Evolutionary conservation across 441 rosid genomes (phyloP), one percentile per base, ranked within the genome.

Genomic region (Adansonia gregorii): DNA sequence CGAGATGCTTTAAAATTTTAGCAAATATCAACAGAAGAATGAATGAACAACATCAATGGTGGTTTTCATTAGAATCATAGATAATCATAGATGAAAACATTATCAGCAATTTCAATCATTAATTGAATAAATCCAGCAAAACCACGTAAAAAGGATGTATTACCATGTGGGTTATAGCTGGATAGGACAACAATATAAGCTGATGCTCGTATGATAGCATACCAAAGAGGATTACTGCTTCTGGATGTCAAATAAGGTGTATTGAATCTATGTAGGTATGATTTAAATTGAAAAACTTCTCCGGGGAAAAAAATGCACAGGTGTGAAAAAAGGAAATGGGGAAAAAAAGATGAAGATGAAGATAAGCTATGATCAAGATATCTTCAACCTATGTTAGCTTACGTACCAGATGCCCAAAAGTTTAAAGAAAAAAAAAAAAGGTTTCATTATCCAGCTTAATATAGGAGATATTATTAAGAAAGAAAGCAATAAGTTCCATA

Each of bases 121-220:
- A 9, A 46, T 5, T 45, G 55, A 19, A 45, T 19, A 67, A 2
- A 8, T 45, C 27, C 51, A 8, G 54, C 10, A 67, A 67, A 67
- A 35, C 41, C 41, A 20, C 5, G 41, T 48, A 12, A 49, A 49
- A 49, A 3, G 24, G 31, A 54, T 35, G 64, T 8, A 45, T 55
- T 89, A 91, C 92, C 95, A 77, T 85, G 89, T 43, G 95, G 85
- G 71, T 92, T 88, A 83, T 89, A 91, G 88, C 92, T 89, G 58
- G 93, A 89, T 81, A 91, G 85, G 81, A 87, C 92, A 63, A 91
- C 87, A 78, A 89, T 83, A 79, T 91, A 92, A 51, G 93, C 91
- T 0, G 95, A 91, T n/a, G 90, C 93, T 20, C 90, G 88, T 74
- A 86, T 86, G 79, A 91, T 68, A 46, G 95, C 89, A 85, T 91